These are phyloP conservation scores for Cyphellophora attinorum DNA, from an alignment of 2,329 filamentous ascomycete genomes.

Conservation along the genomic window DNA sequence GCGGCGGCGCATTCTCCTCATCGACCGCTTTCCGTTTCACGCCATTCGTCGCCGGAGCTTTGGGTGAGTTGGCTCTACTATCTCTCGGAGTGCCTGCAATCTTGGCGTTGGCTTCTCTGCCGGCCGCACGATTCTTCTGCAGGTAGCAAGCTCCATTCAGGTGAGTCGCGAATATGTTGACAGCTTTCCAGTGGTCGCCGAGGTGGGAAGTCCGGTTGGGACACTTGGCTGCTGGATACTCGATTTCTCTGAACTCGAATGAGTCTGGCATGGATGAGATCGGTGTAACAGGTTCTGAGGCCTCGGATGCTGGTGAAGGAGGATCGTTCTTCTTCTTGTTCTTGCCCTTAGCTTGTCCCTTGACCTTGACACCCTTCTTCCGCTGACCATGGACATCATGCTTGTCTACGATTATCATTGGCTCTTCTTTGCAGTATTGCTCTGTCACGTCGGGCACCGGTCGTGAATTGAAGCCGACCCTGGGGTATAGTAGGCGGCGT, in stretches of 20 bases:
- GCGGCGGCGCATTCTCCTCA: constrained; percentile 11
- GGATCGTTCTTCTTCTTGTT: constrained; percentile 39
- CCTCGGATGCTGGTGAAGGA: constrained; percentile 22
- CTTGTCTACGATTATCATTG: constrained; percentile 47
- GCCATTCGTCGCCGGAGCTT: constrained; percentile 13
- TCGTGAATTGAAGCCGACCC: constrained; percentile 40
- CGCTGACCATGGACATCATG: constrained; percentile 50
- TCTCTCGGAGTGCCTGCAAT: constrained; percentile 18
- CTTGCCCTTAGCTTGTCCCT: constrained; percentile 24
- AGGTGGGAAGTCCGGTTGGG: constrained; percentile 19
- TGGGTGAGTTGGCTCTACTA: constrained; percentile 19
- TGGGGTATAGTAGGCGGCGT: constrained; percentile 49
- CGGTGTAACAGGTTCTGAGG: constrained; percentile 17
- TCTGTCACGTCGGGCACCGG: constrained; percentile 37
- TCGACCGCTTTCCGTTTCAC: constrained; percentile 18
- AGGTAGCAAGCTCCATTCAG: constrained; percentile 19
- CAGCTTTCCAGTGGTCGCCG: constrained; percentile 20
- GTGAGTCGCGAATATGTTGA: constrained; percentile 20
- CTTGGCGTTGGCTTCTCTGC: constrained; percentile 18
- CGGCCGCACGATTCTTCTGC: constrained; percentile 16
- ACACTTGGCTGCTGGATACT: constrained; percentile 19
- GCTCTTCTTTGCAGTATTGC: constrained; percentile 49
- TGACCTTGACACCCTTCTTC: constrained; percentile 20
- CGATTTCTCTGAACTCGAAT: constrained; percentile 20
- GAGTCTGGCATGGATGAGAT: constrained; percentile 16